phyloP scores from a whole-genome alignment of 1,284 basidiomycete genomes.

The Cutaneotrichosporon dermatis region DNA sequence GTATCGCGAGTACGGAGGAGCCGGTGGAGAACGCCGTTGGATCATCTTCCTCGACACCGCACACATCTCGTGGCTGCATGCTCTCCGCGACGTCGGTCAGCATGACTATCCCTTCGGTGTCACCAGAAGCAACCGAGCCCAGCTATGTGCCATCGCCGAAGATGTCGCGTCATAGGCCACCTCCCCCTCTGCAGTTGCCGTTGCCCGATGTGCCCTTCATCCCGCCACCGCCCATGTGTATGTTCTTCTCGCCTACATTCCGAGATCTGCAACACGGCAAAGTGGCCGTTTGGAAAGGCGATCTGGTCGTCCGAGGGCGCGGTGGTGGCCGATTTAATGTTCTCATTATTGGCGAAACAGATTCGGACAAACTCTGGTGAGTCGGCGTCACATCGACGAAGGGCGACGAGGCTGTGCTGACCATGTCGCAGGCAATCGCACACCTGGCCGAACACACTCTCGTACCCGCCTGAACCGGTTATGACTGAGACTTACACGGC shows the following conservation, averaged over 20 bases:
- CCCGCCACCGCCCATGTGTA: constrained; percentile 47
- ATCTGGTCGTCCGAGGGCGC: constrained; percentile 35
- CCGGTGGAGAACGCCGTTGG: constrained; percentile 2
- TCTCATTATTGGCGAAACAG: constrained; percentile 38
- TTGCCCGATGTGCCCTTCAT: constrained; percentile 37
- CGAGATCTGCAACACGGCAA: constrained; percentile 41
- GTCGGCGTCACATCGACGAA: constrained; percentile 5
- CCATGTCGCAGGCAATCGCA: constrained; percentile 35
- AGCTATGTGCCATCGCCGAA: too few species aligned
- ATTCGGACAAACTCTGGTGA: constrained; percentile 39
- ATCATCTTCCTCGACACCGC: constrained; percentile 15
- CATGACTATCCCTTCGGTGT: constrained; percentile 3
- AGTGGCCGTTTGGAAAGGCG: constrained; percentile 44
- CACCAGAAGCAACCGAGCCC: not conserved
- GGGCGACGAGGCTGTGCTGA: constrained; percentile 6
- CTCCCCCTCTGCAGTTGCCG: constrained; percentile 21
- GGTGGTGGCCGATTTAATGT: constrained; percentile 40
- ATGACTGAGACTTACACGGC: constrained; percentile 28
- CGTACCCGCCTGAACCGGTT: constrained; percentile 26
- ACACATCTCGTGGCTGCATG: constrained; percentile 11
- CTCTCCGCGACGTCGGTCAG: constrained; percentile 10
- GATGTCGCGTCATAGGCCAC: not conserved
- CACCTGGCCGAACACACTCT: constrained; percentile 29
- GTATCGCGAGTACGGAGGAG: not conserved
- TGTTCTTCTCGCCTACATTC: constrained; percentile 45